A percentile compares a stretch with the other conserved stretches of the same genome.
phyloP scores from a whole-genome alignment of 73 alveolate species.

The Tetrahymena malaccensis region DNA sequence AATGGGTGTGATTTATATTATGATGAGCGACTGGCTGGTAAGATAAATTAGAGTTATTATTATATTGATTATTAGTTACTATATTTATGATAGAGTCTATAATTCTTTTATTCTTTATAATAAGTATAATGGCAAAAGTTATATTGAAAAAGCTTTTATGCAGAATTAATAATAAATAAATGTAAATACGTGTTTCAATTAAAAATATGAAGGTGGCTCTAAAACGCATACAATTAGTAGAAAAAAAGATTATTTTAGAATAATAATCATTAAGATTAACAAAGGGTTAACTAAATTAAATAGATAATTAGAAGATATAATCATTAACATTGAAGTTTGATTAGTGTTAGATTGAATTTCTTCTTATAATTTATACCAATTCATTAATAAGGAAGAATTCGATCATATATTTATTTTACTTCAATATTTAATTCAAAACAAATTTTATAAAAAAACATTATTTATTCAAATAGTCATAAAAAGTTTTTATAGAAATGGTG shows the following conservation, averaged over 20 bases:
- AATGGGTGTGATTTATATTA: neutral
- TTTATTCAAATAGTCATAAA: neutral
- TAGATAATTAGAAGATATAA: neutral
- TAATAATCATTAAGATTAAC: neutral
- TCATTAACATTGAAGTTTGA: neutral
- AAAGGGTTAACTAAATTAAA: neutral
- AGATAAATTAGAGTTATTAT: neutral
- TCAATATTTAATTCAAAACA: neutral
- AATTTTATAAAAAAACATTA: no score
- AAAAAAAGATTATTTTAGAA: neutral
- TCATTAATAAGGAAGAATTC: neutral
- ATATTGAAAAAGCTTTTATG: neutral
- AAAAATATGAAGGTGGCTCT: neutral
- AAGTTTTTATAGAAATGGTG: slow-evolving; percentile 53
- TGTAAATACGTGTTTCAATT: neutral
- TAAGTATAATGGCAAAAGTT: neutral
- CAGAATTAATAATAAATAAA: neutral
- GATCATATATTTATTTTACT: neutral
- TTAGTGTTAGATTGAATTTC: neutral
- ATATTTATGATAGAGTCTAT: neutral
- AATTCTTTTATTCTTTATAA: neutral
- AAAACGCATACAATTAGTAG: neutral
- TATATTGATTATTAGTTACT: neutral
- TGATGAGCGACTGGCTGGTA: neutral
- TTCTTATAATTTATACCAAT: neutral